Base-by-base conservation (phyloP, 768 basidiomycete genomes). In the Favolaschia claudopus region DNA sequence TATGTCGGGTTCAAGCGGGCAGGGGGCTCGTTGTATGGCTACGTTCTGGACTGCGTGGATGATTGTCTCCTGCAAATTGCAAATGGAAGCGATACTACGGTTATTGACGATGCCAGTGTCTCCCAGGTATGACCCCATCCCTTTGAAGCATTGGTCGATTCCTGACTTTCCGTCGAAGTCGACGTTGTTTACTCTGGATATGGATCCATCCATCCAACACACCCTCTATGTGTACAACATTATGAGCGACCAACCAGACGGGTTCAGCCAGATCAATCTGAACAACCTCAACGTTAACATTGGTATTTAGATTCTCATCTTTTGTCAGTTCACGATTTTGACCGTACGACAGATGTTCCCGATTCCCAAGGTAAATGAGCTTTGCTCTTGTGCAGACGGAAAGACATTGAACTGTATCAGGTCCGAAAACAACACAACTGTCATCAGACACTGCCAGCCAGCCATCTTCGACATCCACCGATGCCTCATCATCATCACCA, bases 1-100 rank as follows among this genome's bases (percentile, higher is more conserved):
- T 75, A 72, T 48, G 58, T 74, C 20, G 74, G 72, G 8, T 69
- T 69, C 56, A 66, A 58, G 39, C 58, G 62, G 14, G 29, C 68
- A 4, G 67, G 62, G 1, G 67, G 70, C 1, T 70, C 72, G 0
- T 28, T 67, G 40, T 76, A 71, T 53, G 69, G 70, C 29, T 71
- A 70, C 7, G 71, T 70, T 39, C 19, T 75, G 8, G 73, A 75
- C 56, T 74, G 73, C 58, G 49, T 48, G 4, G 46, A 19, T 6
- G 48, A 44, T 1, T 51, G 37, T 32, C 25, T 34, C 13, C 38
- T 58, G 15, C 51, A 45, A 34, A 67, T 27, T 20, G 61, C 66
- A 12, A 67, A 73, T 42, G 72, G 67, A 27, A 63, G 57, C 32
- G 69, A 71, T 33, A 61, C 64, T 15, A 46, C 62, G 2, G 48